phyloP scores from a whole-genome alignment of 805 yeast genomes.

The Sugiyamaella floridensis region DNA sequence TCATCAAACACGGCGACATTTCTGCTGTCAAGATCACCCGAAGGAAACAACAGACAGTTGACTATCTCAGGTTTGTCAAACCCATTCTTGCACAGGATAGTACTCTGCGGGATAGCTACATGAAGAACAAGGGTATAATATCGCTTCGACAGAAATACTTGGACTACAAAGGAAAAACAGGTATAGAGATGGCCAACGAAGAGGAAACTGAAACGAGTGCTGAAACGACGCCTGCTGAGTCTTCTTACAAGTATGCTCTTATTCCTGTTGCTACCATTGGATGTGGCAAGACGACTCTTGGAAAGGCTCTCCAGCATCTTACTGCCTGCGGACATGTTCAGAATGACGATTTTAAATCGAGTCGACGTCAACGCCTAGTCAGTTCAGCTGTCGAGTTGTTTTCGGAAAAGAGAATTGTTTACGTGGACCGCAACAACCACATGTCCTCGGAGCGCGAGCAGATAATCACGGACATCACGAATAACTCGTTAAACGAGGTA shows the following conservation, averaged over 20 bases:
- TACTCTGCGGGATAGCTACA: slow-evolving; percentile 39
- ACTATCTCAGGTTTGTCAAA: slow-evolving; percentile 61
- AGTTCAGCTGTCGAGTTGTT: slow-evolving; percentile 28
- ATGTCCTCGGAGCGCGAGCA: slow-evolving; percentile 60
- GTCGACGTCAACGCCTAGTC: slow-evolving; percentile 18
- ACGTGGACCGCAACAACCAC: slow-evolving; percentile 83
- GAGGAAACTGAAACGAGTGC: slow-evolving; percentile 24
- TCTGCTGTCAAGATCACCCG: slow-evolving; percentile 5
- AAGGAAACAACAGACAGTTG: slow-evolving; percentile 30
- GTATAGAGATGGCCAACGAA: slow-evolving; percentile 41
- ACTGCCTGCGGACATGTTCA: slow-evolving; percentile 72
- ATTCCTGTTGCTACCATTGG: slow-evolving; percentile 88
- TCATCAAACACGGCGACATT: slow-evolving; percentile 27
- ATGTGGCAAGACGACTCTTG: slow-evolving; percentile 88
- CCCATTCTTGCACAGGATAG: slow-evolving; percentile 49
- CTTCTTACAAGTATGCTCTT: slow-evolving; percentile 40
- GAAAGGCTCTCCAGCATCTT: slow-evolving; percentile 49
- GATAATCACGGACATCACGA: slow-evolving; percentile 48
- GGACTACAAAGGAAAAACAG: slow-evolving; percentile 45
- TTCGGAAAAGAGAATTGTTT: slow-evolving; percentile 41
- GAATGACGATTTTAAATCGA: slow-evolving; percentile 52
- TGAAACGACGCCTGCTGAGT: not conserved
- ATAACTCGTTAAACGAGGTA: slow-evolving; percentile 39
- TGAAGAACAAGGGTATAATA: slow-evolving; percentile 64
- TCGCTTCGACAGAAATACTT: slow-evolving; percentile 63